Evolutionary conservation across 1,284 basidiomycete species (phyloP).

Genomic region (Cryptococcus wingfieldii): DNA sequence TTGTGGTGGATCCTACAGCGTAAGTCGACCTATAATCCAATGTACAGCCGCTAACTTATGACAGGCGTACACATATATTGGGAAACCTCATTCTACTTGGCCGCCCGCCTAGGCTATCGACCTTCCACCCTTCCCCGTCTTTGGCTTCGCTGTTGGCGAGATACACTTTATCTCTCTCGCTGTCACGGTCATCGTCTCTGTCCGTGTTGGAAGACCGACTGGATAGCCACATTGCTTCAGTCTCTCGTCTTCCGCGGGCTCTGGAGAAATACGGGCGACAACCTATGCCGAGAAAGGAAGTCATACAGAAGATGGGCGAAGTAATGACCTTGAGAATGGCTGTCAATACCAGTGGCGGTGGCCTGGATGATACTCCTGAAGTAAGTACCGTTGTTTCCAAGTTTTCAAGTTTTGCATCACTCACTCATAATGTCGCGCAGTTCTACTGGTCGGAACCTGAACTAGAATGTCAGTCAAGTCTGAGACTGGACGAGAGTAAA

Average conservation of each 20-base stretch:
- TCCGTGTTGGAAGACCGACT: slow-evolving; percentile 76
- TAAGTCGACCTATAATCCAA: slow-evolving; percentile 46
- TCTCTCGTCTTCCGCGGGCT: slow-evolving; percentile 68
- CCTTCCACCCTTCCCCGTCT: slow-evolving; percentile 43
- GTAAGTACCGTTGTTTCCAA: slow-evolving; percentile 7
- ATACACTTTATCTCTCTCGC: slow-evolving; percentile 82
- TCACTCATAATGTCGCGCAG: slow-evolving; percentile 39
- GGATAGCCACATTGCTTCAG: slow-evolving; percentile 73
- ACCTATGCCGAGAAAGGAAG: slow-evolving; percentile 66
- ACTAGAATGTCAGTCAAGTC: slow-evolving; percentile 61
- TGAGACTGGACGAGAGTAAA: background rate
- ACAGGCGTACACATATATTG: slow-evolving; percentile 72
- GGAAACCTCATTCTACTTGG: slow-evolving; percentile 88
- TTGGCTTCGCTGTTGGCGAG: slow-evolving; percentile 64
- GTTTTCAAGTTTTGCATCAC: background rate
- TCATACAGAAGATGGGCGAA: slow-evolving; percentile 83
- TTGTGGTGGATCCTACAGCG: slow-evolving; percentile 81
- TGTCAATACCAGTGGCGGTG: slow-evolving; percentile 78
- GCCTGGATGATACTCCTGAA: slow-evolving; percentile 75
- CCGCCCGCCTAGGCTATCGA: slow-evolving; percentile 53
- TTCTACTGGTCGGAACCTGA: slow-evolving; percentile 89
- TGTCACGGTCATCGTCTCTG: slow-evolving; percentile 78
- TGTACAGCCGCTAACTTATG: background rate
- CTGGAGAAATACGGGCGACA: slow-evolving; percentile 74
- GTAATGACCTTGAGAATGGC: slow-evolving; percentile 83